Evolutionary conservation across 768 basidiomycete genomes (phyloP).

Genomic region (Mycena rebaudengoi): DNA sequence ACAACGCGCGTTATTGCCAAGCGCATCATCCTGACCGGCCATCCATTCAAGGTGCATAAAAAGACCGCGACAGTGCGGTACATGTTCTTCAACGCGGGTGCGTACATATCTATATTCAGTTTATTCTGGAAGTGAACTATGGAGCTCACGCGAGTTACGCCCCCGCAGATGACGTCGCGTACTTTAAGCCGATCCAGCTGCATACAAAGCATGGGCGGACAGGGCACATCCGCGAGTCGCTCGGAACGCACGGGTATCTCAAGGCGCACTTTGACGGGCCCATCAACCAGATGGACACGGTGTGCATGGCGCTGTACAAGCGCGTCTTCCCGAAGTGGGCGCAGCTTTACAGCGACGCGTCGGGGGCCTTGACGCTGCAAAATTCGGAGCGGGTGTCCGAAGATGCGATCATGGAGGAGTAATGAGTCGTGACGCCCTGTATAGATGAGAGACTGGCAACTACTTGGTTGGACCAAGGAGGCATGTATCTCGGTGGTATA

Average conservation of each 20-base stretch:
- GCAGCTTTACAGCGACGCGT: conserved; percentile 64
- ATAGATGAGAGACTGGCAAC: too few relatives aligned
- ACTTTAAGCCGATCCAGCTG: conserved; percentile 93
- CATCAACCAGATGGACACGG: conserved; percentile 95
- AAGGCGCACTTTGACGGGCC: conserved; percentile 96
- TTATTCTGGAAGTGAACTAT: conserved; percentile 12
- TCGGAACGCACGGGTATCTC: conserved; percentile 98
- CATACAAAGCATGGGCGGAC: conserved; percentile 90
- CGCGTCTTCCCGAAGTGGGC: conserved; percentile 92
- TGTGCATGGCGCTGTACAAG: conserved; percentile 96
- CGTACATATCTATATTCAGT: conserved; percentile 19
- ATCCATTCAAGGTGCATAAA: conserved; percentile 97
- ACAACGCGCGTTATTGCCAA: conserved; percentile 93
- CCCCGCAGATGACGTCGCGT: conserved; percentile 79
- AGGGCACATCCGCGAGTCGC: conserved; percentile 90
- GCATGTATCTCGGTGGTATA: too few relatives aligned
- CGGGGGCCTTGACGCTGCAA: conserved; percentile 20
- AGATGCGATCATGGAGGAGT: conserved; percentile 53
- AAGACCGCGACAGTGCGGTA: conserved; percentile 97
- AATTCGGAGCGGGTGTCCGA: conserved; percentile 12
- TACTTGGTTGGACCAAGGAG: too few relatives aligned
- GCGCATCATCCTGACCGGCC: conserved; percentile 93
- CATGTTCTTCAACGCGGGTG: conserved; percentile 96
- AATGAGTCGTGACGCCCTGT: conserved; percentile 11
- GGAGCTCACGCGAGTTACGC: conserved; percentile 10